phyloP scores from a whole-genome alignment of 1,284 basidiomycete genomes.

The Mycosarcoma mackinlayi region DNA sequence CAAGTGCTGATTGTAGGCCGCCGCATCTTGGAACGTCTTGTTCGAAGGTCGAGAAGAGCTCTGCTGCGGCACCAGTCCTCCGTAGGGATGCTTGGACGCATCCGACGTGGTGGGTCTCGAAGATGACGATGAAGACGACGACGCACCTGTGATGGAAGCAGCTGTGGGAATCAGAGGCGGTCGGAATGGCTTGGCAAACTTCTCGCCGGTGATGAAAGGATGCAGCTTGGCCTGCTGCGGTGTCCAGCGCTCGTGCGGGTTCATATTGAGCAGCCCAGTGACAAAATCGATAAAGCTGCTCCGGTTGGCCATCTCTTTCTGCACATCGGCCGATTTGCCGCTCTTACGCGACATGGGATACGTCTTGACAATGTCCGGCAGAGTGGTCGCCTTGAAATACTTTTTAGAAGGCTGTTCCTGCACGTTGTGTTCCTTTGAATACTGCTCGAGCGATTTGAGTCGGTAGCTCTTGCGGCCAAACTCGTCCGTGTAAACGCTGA shows the following conservation, averaged over 20 bases:
- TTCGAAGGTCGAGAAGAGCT: slow-evolving; percentile 74
- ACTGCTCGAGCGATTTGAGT: slow-evolving; percentile 92
- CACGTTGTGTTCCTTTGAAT: slow-evolving; percentile 90
- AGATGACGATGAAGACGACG: slow-evolving; percentile 9
- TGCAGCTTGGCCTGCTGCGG: slow-evolving; percentile 95
- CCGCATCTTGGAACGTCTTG: slow-evolving; percentile 89
- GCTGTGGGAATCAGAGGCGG: slow-evolving; percentile 55
- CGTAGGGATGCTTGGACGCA: slow-evolving; percentile 84
- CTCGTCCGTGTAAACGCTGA: slow-evolving; percentile 81
- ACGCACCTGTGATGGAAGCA: slow-evolving; percentile 13
- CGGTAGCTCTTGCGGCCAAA: slow-evolving; percentile 88
- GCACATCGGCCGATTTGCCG: slow-evolving; percentile 84
- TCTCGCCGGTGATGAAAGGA: slow-evolving; percentile 98
- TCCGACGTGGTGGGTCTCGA: slow-evolving; percentile 33
- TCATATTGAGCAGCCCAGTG: slow-evolving; percentile 89
- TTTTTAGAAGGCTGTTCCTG: slow-evolving; percentile 98
- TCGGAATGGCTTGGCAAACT: slow-evolving; percentile 73
- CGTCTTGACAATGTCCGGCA: slow-evolving; percentile 95
- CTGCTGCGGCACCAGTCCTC: slow-evolving; percentile 78
- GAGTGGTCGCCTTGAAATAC: slow-evolving; percentile 93
- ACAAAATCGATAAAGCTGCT: slow-evolving; percentile 98
- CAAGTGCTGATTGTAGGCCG: slow-evolving; percentile 91
- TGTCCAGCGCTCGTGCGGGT: slow-evolving; percentile 94
- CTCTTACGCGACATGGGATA: slow-evolving; percentile 86
- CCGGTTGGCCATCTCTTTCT: slow-evolving; percentile 94